phyloP scores from a whole-genome alignment of 192 early-diverging fungal species.

The Polychytrium aggregatum region DNA sequence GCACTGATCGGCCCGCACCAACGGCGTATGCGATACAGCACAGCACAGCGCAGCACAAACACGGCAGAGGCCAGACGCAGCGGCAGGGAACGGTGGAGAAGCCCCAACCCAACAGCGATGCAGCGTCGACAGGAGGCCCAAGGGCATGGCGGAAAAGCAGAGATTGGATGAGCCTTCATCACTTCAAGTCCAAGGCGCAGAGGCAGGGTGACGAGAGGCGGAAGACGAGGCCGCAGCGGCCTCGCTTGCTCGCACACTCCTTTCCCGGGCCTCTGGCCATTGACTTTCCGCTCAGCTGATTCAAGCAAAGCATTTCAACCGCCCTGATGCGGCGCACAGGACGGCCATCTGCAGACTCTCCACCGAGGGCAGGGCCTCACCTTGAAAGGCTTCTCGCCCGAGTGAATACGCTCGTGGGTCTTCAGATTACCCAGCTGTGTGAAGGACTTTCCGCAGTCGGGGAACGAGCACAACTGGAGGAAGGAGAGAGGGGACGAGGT shows the following conservation, averaged over 20 bases:
- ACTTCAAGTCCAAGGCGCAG: no score
- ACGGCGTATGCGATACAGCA: neutral
- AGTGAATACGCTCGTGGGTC: constrained; percentile 42
- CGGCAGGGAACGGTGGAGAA: neutral
- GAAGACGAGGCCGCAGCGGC: no score
- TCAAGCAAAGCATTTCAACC: no score
- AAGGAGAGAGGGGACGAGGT: neutral
- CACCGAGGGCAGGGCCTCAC: no score
- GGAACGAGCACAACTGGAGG: constrained; percentile 13
- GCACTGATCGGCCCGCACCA: no score
- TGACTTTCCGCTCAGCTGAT: no score
- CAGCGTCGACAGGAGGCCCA: neutral
- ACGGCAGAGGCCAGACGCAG: neutral
- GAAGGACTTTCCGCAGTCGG: constrained; percentile 59
- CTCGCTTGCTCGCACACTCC: no score
- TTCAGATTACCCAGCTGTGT: constrained; percentile 73
- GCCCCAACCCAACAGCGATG: neutral
- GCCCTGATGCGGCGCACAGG: no score
- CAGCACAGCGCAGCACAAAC: no score
- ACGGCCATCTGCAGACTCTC: no score
- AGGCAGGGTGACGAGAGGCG: no score
- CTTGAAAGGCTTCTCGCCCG: constrained; percentile 42
- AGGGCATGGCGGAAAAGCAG: neutral
- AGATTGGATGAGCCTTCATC: constrained; percentile 6
- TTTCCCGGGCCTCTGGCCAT: no score